phyloP scores from a whole-genome alignment of 495 filamentous ascomycete species.

The Glonium stellatum region DNA sequence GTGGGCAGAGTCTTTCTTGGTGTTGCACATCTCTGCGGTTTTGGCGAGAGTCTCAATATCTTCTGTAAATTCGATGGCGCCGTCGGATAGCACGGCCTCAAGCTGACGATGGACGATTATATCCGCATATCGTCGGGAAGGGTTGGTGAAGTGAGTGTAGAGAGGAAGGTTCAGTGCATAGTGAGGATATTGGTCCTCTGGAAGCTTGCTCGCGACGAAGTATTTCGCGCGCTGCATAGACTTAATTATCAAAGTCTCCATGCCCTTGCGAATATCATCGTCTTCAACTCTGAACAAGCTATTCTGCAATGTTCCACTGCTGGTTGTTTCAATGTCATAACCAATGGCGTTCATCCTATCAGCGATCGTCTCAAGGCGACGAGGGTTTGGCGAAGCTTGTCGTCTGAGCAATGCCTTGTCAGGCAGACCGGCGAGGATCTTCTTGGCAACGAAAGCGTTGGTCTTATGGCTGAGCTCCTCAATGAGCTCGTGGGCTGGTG shows the following conservation, averaged over 20 bases:
- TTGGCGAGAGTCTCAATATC: constrained; percentile 83
- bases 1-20: constrained; percentile 97
- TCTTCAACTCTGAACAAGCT: constrained; percentile 89
- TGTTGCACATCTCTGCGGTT: constrained; percentile 93
- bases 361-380: constrained; percentile 81
- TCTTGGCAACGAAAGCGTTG: constrained; percentile 82
- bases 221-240: constrained; percentile 95
- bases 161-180: constrained; percentile 88
- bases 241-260: constrained; percentile 93
- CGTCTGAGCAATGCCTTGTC: constrained; percentile 90
- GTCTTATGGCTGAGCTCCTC: constrained; percentile 91
- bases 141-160: constrained; percentile 97
- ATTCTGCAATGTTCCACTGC: constrained; percentile 84
- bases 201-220: constrained; percentile 67
- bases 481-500: constrained; percentile 81
- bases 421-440: constrained; percentile 67
- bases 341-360: constrained; percentile 89
- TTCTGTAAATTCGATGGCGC: constrained; percentile 76
- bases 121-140: constrained; percentile 89
- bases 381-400: constrained; percentile 74
- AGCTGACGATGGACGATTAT: constrained; percentile 93
- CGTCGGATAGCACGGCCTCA: constrained; percentile 76
- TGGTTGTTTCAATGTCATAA: constrained; percentile 78
- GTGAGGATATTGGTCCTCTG: constrained; percentile 69
- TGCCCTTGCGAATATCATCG: constrained; percentile 82